These are phyloP conservation scores for Elaeis guineensis DNA, from an alignment of 176 grass and related monocot species.

Conservation along the genomic window DNA sequence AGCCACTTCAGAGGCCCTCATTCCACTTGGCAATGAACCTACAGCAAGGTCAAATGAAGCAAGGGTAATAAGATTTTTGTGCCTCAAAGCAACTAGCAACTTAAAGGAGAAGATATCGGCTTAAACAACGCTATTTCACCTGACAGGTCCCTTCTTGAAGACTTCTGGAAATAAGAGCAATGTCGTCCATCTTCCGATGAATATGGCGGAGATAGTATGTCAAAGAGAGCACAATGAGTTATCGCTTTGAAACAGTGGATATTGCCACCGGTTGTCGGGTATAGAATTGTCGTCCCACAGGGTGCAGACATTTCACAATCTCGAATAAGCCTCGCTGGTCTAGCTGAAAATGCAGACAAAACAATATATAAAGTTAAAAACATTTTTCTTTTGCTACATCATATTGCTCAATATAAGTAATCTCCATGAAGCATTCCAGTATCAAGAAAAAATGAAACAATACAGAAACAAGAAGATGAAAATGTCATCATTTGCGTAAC, in stretches of 20 bases:
- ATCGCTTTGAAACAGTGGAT: conserved; percentile 92
- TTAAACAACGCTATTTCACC: conserved; percentile 34
- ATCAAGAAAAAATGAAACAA: too few species aligned
- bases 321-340: conserved; percentile 65
- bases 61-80: too few species aligned
- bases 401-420: too few species aligned
- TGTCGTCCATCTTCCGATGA: conserved; percentile 67
- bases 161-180: conserved; percentile 84
- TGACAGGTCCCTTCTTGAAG: conserved; percentile 27
- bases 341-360: conserved; percentile 15
- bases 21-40: conserved; percentile 44
- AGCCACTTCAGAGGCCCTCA: conserved; percentile 51
- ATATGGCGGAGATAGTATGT: conserved; percentile 90
- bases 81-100: too few species aligned
- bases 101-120: background rate
- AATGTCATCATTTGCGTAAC: too few species aligned
- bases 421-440: too few species aligned
- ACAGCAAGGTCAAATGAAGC: conserved; percentile 2
- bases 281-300: conserved; percentile 75
- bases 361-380: too few species aligned
- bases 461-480: too few species aligned
- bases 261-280: conserved; percentile 76
- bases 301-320: conserved; percentile 74
- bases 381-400: too few species aligned
- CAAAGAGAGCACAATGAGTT: conserved; percentile 88